Evolutionary conservation across 441 rosid genomes (phyloP), one percentile per base, ranked within the genome.

Genomic region (Croton laevigatus): DNA sequence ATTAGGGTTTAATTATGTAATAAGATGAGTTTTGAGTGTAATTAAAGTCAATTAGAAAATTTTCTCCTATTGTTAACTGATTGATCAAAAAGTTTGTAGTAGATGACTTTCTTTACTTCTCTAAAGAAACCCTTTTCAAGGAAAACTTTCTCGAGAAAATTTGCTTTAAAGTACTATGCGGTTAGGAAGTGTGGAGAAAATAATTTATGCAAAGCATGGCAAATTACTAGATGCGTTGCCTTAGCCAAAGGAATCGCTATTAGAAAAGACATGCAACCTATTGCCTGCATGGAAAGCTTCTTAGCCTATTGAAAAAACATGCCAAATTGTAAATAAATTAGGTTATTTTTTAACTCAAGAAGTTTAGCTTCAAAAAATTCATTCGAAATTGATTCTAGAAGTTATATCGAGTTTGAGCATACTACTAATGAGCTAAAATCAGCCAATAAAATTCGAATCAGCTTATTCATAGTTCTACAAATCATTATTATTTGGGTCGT

Each of bases 11-110:
- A 40, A 40, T 40, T 6, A 72, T 69, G 76, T 75, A 54, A 61
- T 20, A 8, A 38, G 55, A 63, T 46, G 51, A 52, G 59, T 68
- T 66, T 79, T 49, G 82, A 82, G 88, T 80, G 63, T 49, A 79
- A 78, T 75, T 57, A 68, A 84, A 84, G 86, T 54, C 68, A 68
- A 59, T 65, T 46, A 48, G 22, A 76, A 7, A 40, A 38, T 10
- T 45, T n/a, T 48, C 48, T 54, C 23, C 17, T 40, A 40, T 44
- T 38, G 40, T 5, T 52, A 16, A 48, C 6, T 27, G 1, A 27
- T 52, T 8, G 48, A 62, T 2, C 5, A 3, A 4, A 14, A 51
- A 16, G 48, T 8, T 17, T 13, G 32, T 27, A 49, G 14, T 10
- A 34, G 17, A 27, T 32, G 40, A 53, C 8, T 44, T 63, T 73